Evolutionary conservation across 257 asterid species (phyloP).

Genomic region (Orobanche coerulescens): DNA sequence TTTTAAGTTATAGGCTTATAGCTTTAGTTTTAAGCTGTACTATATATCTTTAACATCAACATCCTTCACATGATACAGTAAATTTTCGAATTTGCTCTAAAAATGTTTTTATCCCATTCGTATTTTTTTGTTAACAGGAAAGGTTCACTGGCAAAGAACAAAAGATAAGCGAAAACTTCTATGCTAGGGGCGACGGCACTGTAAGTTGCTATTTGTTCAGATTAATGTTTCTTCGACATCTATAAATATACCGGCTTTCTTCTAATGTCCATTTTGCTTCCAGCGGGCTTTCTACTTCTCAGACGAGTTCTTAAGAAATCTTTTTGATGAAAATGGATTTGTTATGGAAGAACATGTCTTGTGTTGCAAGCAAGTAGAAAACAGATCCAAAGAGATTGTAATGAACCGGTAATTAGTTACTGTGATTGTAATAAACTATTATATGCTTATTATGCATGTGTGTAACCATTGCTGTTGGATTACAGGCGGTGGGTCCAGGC

Average conservation of each 20-base stretch:
- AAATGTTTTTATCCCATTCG: slow-evolving; percentile 6
- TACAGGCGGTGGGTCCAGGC: slow-evolving; percentile 98
- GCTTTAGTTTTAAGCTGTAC: no score
- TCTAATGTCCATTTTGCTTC: slow-evolving; percentile 22
- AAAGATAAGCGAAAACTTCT: slow-evolving; percentile 89
- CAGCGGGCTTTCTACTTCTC: slow-evolving; percentile 98
- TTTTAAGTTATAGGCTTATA: no score
- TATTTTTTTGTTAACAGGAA: slow-evolving; percentile 42
- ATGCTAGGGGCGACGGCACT: slow-evolving; percentile 97
- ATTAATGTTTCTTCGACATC: slow-evolving; percentile 17
- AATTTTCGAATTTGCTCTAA: no score
- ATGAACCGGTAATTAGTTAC: slow-evolving; percentile 76
- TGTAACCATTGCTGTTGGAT: slow-evolving; percentile 11
- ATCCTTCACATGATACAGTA: not conserved
- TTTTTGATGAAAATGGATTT: slow-evolving; percentile 66
- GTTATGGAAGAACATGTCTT: slow-evolving; percentile 62
- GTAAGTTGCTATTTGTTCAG: slow-evolving; percentile 40
- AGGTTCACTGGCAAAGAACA: slow-evolving; percentile 83
- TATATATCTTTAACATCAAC: not conserved
- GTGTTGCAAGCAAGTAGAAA: slow-evolving; percentile 95
- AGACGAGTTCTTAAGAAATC: slow-evolving; percentile 59
- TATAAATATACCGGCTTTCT: slow-evolving; percentile 19
- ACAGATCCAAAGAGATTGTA: slow-evolving; percentile 71
- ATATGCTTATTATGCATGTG: not conserved
- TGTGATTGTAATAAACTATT: no score